These are phyloP conservation scores for Cladosporium sp. DNA, from an alignment of 2,329 filamentous ascomycete species.

Conservation along the genomic window DNA sequence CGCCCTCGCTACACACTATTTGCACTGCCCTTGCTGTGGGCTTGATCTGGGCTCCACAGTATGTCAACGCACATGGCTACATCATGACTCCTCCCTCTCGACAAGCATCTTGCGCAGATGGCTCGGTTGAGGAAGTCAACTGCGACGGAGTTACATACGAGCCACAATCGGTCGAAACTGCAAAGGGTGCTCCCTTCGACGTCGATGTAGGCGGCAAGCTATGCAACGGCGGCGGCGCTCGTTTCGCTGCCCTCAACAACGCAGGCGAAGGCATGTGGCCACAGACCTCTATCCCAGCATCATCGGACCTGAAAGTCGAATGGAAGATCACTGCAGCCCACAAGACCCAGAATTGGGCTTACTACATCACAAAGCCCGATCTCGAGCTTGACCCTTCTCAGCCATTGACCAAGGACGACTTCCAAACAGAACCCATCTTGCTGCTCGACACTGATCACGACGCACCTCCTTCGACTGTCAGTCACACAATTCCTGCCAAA, in stretches of 20 bases:
- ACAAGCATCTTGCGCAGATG: conserved; percentile 16
- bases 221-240: conserved; percentile 13
- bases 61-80: conserved; percentile 16
- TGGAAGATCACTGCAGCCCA: conserved; percentile 19
- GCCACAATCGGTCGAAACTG: conserved; percentile 18
- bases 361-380: conserved; percentile 19
- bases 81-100: conserved; percentile 17
- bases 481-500: conserved; percentile 5
- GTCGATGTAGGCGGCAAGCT: conserved; percentile 4
- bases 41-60: neutral
- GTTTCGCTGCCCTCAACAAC: conserved; percentile 12
- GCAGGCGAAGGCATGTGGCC: conserved; percentile 15
- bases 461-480: conserved; percentile 12
- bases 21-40: conserved; percentile 6
- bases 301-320: conserved; percentile 10
- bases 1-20: conserved; percentile 2
- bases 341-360: conserved; percentile 17
- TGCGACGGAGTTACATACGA: conserved; percentile 18
- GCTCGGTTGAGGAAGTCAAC: conserved; percentile 14
- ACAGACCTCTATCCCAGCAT: conserved; percentile 9
- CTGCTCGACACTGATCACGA: conserved; percentile 10
- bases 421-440: conserved; percentile 7
- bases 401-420: conserved; percentile 12
- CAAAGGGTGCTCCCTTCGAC: conserved; percentile 20
- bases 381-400: conserved; percentile 13